Base-by-base conservation (phyloP, 257 asterid genomes). In the Nicotiana knightiana region DNA sequence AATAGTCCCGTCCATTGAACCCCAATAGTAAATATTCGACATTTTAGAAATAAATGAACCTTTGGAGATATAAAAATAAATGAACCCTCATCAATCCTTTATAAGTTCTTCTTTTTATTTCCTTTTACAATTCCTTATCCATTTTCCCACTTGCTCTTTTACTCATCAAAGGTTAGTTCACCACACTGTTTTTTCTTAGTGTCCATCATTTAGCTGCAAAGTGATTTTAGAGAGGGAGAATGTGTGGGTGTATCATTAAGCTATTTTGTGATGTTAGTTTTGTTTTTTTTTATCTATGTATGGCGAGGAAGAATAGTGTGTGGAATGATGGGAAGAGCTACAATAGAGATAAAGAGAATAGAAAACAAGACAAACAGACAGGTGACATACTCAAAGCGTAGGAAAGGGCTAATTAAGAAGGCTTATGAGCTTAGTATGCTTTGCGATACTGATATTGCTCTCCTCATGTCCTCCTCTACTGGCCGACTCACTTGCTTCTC, bases 301-400 rank as follows among this genome's bases (percentile, higher is more conserved):
- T 68, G 32, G 9, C 0, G 9, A 58, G 64, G 21, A 67, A 15
- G 15, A 66, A 16, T 32, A 67, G 12, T 12, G 12, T 12, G 21
- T 67, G 57, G 77, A 70, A 70, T 70, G 57, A 70, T 70, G 77
- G 77, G 77, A 70, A 70, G 58, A 70, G 57, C 58, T n/a, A 70
- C 39, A 70, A 11, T 39, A 70, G 77, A 68, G 77, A 68, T 68
- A 68, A 68, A 68, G 77, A 68, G 77, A 68, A 68, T 68, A 39
- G 77, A 70, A 55, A 70, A 70, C 33, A 70, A 70, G 57, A n/a
- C 77, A 39, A 68, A 39, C 6, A 70, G 77, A 37, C 57, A 32
- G n/a, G 77, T 68, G 77, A 68, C 77, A n/a, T 68, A 68, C 8
- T 68, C 77, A 37, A 68, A 68, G 55, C 54, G 77, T 4, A 68